Evolutionary conservation across 1,139 yeast genomes (phyloP), one percentile per base, ranked within the genome.

Genomic region (Suhomyces terraborum): DNA sequence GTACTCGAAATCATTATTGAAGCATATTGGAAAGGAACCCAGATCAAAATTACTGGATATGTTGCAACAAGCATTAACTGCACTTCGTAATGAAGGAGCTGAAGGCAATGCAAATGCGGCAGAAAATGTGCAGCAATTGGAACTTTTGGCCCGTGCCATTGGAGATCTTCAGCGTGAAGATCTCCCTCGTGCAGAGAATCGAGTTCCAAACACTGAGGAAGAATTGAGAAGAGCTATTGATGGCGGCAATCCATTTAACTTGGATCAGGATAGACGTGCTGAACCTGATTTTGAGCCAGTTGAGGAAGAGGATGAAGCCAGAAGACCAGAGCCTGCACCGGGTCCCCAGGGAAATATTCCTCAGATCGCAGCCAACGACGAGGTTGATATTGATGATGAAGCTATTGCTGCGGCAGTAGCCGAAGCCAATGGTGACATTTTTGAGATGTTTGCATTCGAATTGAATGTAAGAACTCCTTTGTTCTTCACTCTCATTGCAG

Each of bases 21-120:
- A 69, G 45, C 75, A 73, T 45, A 74, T 84, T 36, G 89, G 89
- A 4, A 73, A 74, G 31, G 82, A 77, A 47, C 79, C 76, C 35
- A 65, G 75, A 33, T 61, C 73, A 1, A 67, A 62, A 38, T 59
- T 73, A 47, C 62, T 37, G 33, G 48, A 45, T 14, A 42, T 45
- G 48, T 33, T 45, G 8, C 47, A 46, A 21, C 39, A 41, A 10
- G 45, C 47, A 3, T 48, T 67, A 16, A 46, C 59, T 18, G 62
- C 62, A 1, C 52, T 66, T 39, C 51, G 69, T 33, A 54, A 59
- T 21, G 65, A 61, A 18, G 61, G 40, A 6, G 32, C 21, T 10
- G 38, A 52, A 20, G 64, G 61, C 7, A 42, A 45, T 40, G 54
- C 41, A 3, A 56, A 54, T n/a, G 64, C 61, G 5, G 43, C 41